Evolutionary conservation across 192 early-diverging fungal genomes (phyloP).

Genomic region (Linnemannia exigua): DNA sequence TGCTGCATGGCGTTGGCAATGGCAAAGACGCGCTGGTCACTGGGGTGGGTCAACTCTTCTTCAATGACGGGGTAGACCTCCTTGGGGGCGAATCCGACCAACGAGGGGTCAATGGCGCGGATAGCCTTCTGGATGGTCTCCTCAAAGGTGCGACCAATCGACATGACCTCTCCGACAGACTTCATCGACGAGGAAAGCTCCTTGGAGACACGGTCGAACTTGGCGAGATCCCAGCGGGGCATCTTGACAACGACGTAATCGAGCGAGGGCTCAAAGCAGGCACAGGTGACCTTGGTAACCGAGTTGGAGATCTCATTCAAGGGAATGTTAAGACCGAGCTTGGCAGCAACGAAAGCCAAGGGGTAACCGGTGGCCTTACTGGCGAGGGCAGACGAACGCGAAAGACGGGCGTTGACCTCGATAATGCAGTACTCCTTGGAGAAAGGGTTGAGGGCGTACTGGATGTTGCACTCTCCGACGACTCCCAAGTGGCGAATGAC

Average conservation of each 20-base stretch:
- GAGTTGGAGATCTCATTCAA: conserved; percentile 91
- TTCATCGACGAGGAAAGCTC: conserved; percentile 94
- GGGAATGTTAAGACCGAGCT: conserved; percentile 92
- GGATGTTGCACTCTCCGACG: conserved; percentile 98
- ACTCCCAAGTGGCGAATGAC: conserved; percentile 97
- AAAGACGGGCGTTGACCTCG: conserved; percentile 98
- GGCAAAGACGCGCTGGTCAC: conserved; percentile 96
- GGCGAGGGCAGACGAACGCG: conserved; percentile 91
- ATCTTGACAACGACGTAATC: conserved; percentile 98
- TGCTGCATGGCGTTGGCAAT: conserved; percentile 93
- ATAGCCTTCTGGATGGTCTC: conserved; percentile 95
- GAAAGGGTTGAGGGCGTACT: conserved; percentile 94
- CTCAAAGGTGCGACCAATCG: conserved; percentile 97
- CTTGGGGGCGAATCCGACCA: no score
- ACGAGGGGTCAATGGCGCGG: conserved; percentile 93
- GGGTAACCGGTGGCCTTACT: conserved; percentile 99
- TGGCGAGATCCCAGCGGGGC: conserved; percentile 96
- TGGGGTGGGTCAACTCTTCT: conserved; percentile 90
- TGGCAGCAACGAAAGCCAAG: conserved; percentile 97
- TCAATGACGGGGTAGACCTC: no score
- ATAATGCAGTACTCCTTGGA: conserved; percentile 96
- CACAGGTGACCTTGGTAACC: conserved; percentile 94
- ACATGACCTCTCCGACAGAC: conserved; percentile 98
- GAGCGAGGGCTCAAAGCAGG: conserved; percentile 96
- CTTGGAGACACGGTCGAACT: conserved; percentile 92